phyloP scores from a whole-genome alignment of 805 yeast genomes.

The Yamadazyma tumulicola region DNA sequence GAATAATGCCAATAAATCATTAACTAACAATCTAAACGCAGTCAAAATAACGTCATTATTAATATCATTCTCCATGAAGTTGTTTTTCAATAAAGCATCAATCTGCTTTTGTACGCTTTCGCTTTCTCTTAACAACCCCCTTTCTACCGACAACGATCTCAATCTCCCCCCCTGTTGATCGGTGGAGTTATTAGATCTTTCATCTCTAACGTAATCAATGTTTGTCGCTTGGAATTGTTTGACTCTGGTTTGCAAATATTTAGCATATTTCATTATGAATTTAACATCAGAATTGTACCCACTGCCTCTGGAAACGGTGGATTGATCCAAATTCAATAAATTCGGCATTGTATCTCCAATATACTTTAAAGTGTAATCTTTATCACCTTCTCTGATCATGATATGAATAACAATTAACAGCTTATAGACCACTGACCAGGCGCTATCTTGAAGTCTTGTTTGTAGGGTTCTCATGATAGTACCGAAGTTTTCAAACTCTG shows the following conservation, averaged over 20 bases:
- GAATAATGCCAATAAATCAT: conserved; percentile 80
- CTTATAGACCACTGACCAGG: conserved; percentile 92
- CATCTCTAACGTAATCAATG: conserved; percentile 77
- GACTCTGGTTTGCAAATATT: conserved; percentile 66
- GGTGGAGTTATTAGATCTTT: conserved; percentile 44
- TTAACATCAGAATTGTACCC: conserved; percentile 44
- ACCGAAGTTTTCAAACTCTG: conserved; percentile 50
- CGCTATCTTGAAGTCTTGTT: conserved; percentile 64
- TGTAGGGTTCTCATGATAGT: conserved; percentile 66
- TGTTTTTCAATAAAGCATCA: conserved; percentile 67
- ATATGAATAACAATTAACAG: conserved; percentile 80
- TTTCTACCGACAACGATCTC: conserved; percentile 61
- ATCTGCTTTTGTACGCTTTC: conserved; percentile 85
- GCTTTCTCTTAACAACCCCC: conserved; percentile 78
- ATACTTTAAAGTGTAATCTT: conserved; percentile 65
- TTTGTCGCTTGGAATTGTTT: conserved; percentile 62
- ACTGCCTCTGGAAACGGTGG: conserved; percentile 33
- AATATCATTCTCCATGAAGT: conserved; percentile 73
- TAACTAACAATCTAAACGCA: conserved; percentile 84
- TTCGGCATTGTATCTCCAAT: conserved; percentile 45
- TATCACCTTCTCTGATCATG: conserved; percentile 89
- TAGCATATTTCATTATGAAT: conserved; percentile 61
- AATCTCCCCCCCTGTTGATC: conserved; percentile 57
- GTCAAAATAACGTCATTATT: conserved; percentile 81
- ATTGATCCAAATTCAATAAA: conserved; percentile 44